Base-by-base conservation (phyloP, 2,329 filamentous ascomycete species). In the Albifimbria verrucaria region DNA sequence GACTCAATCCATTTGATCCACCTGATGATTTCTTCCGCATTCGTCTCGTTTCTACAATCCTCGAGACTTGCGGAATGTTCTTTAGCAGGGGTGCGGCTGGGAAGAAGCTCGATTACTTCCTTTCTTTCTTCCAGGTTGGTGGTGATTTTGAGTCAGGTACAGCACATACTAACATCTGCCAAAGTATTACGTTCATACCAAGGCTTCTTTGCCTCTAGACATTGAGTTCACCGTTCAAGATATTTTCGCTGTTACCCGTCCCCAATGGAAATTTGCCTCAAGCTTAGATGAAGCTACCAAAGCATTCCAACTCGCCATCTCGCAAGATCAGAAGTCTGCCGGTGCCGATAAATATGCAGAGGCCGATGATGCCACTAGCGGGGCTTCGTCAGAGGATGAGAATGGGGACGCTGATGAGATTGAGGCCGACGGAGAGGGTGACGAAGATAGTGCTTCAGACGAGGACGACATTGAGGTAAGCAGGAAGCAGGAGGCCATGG, bases 1-100 rank as follows among this genome's bases (percentile, higher is more conserved):
- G 83, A 47, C 76, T 89, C 53, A 96, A 89, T 61, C 79, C 83
- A 0, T 81, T 97, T 52, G 94, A 99, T 68, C 77, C 90, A 56
- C 90, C 92, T 0, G 94, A 97, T 67, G 95, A 99, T 65, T 97
- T 89, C 72, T 99, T 99, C 72, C 89, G 94, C 50, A 92, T 97
- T 65, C 90, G 94, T 11, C 79, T 99, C 32, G 87, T 95, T 25
- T 89, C 92, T 58, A 95, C 88, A 15, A 79, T 99, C 48, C 80
- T 99, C 4, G 95, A 99, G 71, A 97, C 92, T 1, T 97, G 93
- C 60, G 94, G 95, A 51, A 88, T 95, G 70, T 99, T 93, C 74
- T 99, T 97, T 64, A 94, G 94, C 69, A 88, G 93, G 62, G 94
- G 95, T 7, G 86, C 88, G 43, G 90, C 92, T 2, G 95, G 92